Base-by-base conservation (phyloP, 2,329 filamentous ascomycete genomes). In the Trichoderma brevicompactum region DNA sequence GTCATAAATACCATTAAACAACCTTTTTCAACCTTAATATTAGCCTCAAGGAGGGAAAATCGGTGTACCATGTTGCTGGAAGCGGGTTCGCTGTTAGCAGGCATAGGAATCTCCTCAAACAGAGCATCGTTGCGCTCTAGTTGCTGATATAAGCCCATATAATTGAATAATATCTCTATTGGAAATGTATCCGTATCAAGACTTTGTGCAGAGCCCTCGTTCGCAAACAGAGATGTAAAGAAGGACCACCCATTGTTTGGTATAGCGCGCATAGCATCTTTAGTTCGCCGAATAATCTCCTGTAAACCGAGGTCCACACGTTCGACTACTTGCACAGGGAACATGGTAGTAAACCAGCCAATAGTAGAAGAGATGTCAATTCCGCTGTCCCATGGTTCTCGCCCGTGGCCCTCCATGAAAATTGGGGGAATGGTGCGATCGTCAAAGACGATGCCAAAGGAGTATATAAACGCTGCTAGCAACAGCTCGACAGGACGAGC, bases 321-420 rank as follows among this genome's bases (percentile, higher is more conserved):
- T n/a, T n/a, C n/a, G 34, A 7, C 15, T 9, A 65, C 48, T 9
- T 64, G 56, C 10, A 75, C 66, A 0, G 76, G 75, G 38, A 62
- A 72, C 28, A 78, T 68, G 1, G 74, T 74, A 0, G 76, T 76
- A 64, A 78, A 78, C 76, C 76, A 78, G 2, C 77, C 77, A 0
- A 78, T 72, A 0, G 75, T 77, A 3, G 68, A 23, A 2, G 74
- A 73, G 1, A 75, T 40, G 55, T 78, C 73, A 10, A 77, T 65
- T 5, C 44, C 48, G 7, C 69, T 55, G 54, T 71, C 68, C 71
- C 71, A 76, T 1, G 72, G 46, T 49, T 78, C 74, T n/a, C 77
- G 72, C 2, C 76, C 77, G 40, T 78, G 76, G 3, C 71, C 71
- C 54, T 78, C 76, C 12, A 59, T 72, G 58, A 72, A 76, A 1